These are phyloP conservation scores for Clonostachys solani DNA, from an alignment of 2,329 filamentous ascomycete genomes.

Conservation along the genomic window DNA sequence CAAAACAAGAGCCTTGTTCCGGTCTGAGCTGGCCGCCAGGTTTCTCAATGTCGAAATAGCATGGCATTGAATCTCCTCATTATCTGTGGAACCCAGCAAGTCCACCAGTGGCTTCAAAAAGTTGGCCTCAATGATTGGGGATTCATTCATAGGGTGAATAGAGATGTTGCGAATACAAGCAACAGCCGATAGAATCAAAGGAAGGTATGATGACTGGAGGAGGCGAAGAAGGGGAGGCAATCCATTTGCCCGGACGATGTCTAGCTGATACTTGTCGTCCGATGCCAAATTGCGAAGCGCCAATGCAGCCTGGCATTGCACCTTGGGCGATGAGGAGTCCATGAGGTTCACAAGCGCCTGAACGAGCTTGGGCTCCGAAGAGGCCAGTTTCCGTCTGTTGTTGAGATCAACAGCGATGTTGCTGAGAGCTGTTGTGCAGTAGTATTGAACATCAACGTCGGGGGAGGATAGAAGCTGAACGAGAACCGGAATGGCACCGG, in stretches of 20 bases:
- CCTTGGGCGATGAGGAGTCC: slow-evolving; percentile 95
- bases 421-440: slow-evolving; percentile 96
- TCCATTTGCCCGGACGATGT: slow-evolving; percentile 88
- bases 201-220: slow-evolving; percentile 91
- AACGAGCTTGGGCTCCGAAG: slow-evolving; percentile 86
- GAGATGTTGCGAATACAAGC: slow-evolving; percentile 99
- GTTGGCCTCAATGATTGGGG: slow-evolving; percentile 95
- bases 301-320: slow-evolving; percentile 94
- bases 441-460: slow-evolving; percentile 98
- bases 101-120: slow-evolving; percentile 94
- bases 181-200: slow-evolving; percentile 92
- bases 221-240: slow-evolving; percentile 82
- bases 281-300: slow-evolving; percentile 93
- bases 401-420: slow-evolving; percentile 95
- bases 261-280: slow-evolving; percentile 97
- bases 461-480: slow-evolving; percentile 89
- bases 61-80: slow-evolving; percentile 98
- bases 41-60: slow-evolving; percentile 96
- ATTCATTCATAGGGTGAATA: slow-evolving; percentile 96
- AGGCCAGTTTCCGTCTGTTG: slow-evolving; percentile 86
- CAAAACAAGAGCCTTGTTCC: slow-evolving; percentile 96
- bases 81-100: slow-evolving; percentile 89
- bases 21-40: slow-evolving; percentile 91
- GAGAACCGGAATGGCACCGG: slow-evolving; percentile 94
- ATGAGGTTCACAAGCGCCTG: slow-evolving; percentile 93